Base-by-base conservation (phyloP, 2,329 filamentous ascomycete species). In the Clonostachys rhizophaga region DNA sequence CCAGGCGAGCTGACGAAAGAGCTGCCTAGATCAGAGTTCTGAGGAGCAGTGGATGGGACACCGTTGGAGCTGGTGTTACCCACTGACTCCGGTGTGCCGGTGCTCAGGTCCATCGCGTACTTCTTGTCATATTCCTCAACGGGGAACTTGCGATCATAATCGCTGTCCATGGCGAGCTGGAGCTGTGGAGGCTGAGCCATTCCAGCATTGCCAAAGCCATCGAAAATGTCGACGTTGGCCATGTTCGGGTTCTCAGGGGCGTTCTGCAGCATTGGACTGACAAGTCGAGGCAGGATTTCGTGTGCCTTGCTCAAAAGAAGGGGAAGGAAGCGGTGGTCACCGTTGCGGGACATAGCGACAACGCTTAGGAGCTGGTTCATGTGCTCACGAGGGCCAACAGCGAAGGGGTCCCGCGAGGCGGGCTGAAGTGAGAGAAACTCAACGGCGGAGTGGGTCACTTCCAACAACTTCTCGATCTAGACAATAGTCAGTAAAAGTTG, bases 391-490 rank as follows among this genome's bases (percentile, higher is more conserved):
- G 89, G 87, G 1, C 84, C 83, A 36, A 79, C 64, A 18, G 77
- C 73, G 59, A 89, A 90, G 2, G 80, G 78, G 37, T 80, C 76
- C 3, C 79, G 71, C 4, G 80, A 76, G 0, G 79, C 68, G 1
- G 81, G 79, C 44, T 84, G 80, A 44, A 84, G 73, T 9, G 84
- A 76, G 47, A 95, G 81, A 35, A 89, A 83, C 52, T 92, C 87
- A 8, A 79, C 85, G 51, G 94, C 72, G 14, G 84, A 83, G 61
- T 79, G 86, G 12, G 87, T 83, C 35, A 91, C 79, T 54, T 91
- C 86, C 55, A 94, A 80, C 12, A 95, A 69, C 61, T 92, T 92
- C 60, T 91, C 88, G 50, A 94, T 82, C 80, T 85, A 55, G 1
- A 30, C 12, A 2, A 10, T 5, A 33, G 40, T 45, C 34, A 45